Conservation (phyloP, 139 green algal species). For the Haematococcus sp. region DNA sequence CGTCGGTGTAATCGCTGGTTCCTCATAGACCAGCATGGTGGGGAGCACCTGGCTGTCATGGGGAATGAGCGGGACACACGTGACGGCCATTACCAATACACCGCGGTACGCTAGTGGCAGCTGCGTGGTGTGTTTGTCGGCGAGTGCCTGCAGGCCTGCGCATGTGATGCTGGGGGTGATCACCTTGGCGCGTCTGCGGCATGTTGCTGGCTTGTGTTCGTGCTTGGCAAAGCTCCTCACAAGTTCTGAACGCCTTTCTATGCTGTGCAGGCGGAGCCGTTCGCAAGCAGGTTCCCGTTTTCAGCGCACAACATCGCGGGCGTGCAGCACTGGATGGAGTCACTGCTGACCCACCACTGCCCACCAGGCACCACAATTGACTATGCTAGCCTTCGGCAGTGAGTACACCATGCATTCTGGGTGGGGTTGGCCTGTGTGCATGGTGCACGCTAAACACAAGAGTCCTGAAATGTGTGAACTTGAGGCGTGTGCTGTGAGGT, state of each 20-base stretch:
- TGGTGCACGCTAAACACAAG: too few species aligned
- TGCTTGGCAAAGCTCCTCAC: too few species aligned
- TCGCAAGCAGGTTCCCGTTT: conserved; percentile 29
- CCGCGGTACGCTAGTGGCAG: conserved; percentile 20
- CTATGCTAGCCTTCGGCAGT: not conserved
- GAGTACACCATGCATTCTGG: too few species aligned
- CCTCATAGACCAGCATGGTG: conserved; percentile 57
- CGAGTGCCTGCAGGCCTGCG: too few species aligned
- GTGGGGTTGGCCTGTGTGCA: too few species aligned
- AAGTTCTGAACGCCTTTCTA: too few species aligned
- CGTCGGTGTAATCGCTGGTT: conserved; percentile 46
- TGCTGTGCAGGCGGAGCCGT: conserved; percentile 32
- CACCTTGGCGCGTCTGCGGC: too few species aligned
- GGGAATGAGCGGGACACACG: conserved; percentile 65
- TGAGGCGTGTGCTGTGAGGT: too few species aligned
- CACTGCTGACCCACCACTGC: conserved; percentile 41
- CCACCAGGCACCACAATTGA: not conserved
- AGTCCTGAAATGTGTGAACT: too few species aligned
- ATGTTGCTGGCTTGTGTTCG: not conserved
- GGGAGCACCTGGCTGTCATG: conserved; percentile 51
- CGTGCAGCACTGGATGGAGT: conserved; percentile 48
- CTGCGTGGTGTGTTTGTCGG: too few species aligned
- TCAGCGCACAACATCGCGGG: conserved; percentile 40
- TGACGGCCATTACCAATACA: conserved; percentile 74
- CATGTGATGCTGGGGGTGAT: too few species aligned